Base-by-base conservation (phyloP, 202 grass and related monocot genomes). In the Schoenoplectus triqueter region DNA sequence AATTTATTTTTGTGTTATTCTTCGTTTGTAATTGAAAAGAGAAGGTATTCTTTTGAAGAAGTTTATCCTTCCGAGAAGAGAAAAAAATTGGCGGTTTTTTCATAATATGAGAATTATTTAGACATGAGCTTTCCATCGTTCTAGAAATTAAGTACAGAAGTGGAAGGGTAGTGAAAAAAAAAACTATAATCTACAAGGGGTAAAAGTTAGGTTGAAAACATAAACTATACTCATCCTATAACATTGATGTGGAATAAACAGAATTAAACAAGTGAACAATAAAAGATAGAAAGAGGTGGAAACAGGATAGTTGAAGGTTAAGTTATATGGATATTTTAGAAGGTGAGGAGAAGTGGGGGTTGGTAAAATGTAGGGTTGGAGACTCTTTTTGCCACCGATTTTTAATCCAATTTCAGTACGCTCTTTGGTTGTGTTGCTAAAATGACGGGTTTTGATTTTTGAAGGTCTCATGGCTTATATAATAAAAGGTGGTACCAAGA, bases 361-460 rank as follows among this genome's bases (percentile, higher is more conserved):
- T 86, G 84, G 84, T 86, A 66, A 65, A 67, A 66, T 86, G 73
- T 86, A 69, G 57, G 84, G 72, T 41, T 79, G 42, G 72, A 86
- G 74, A 79, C 71, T 86, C 84, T 86, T 86, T 79, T 17, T 69
- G 84, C 73, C 73, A 56, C 61, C 69, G 45, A 47, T 31, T 31
- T 31, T 31, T 31, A 31, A 31, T 31, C 31, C 31, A 31, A 31
- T 31, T 17, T 56, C 13, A 40, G 48, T 80, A 63, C 11, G 65
- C 61, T 83, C 81, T 69, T 83, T 83, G 81, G 21, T 83, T 71
- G 11, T 56, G 81, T 17, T 83, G 81, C 47, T 69, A 59, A 40
- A 83, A 41, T 83, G 48, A 22, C 7, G 81, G 81, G 49, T 31
- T 31, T 31, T 31, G 31, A 31, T 31, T 18, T 54, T 83, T 71